Evolutionary conservation across 2,329 filamentous ascomycete species (phyloP).

Genomic region (Aspergillus brunneoviolaceus): DNA sequence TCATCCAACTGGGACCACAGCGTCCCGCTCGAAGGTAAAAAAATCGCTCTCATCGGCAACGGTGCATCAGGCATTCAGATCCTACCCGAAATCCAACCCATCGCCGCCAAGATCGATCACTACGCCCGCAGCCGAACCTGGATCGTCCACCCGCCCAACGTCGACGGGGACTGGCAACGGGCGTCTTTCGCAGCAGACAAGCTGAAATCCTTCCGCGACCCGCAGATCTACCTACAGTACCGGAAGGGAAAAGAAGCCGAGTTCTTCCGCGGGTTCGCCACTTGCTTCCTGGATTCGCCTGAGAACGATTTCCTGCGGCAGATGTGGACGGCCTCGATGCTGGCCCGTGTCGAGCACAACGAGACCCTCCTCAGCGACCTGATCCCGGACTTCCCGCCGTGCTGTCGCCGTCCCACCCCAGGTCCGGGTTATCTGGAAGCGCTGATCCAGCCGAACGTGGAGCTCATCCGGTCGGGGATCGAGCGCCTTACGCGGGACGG

Average conservation of each 20-base stretch:
- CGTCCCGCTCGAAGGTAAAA: constrained; percentile 51
- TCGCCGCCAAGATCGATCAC: constrained; percentile 56
- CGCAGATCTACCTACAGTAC: constrained; percentile 60
- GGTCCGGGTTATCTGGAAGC: constrained; percentile 68
- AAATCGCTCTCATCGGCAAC: constrained; percentile 63
- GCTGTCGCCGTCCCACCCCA: constrained; percentile 65
- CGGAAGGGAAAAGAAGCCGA: constrained; percentile 58
- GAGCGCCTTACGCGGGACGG: constrained; percentile 59
- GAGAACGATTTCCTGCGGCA: constrained; percentile 51
- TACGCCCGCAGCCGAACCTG: constrained; percentile 66
- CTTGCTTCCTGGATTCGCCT: constrained; percentile 55
- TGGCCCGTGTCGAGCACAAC: constrained; percentile 52
- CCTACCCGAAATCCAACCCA: constrained; percentile 41
- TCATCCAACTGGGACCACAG: constrained; percentile 60
- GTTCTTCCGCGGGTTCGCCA: constrained; percentile 61
- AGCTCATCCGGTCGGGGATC: constrained; percentile 59
- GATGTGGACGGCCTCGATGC: constrained; percentile 56
- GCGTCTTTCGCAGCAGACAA: constrained; percentile 57
- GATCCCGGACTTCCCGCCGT: constrained; percentile 62
- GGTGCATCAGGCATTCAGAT: constrained; percentile 61
- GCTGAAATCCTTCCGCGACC: constrained; percentile 58
- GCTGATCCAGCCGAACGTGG: constrained; percentile 60
- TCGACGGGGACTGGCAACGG: constrained; percentile 52
- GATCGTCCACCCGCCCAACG: constrained; percentile 65
- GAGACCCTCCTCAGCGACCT: constrained; percentile 57